phyloP scores from a whole-genome alignment of 2,329 filamentous ascomycete genomes.

The Grosmannia penicillata region DNA sequence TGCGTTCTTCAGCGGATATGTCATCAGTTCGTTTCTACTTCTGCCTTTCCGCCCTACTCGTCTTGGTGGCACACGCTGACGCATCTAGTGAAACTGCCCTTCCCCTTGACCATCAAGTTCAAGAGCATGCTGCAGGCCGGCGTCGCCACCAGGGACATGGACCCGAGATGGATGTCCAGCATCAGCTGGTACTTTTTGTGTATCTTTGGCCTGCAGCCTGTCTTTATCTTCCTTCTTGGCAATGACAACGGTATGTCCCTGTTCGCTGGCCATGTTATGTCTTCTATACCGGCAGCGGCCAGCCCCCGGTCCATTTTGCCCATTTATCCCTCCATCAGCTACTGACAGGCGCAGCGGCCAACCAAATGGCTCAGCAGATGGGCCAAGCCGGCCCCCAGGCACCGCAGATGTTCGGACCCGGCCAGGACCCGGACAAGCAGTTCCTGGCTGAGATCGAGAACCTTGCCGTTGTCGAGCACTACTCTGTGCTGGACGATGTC shows the following conservation, averaged over 20 bases:
- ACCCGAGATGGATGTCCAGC: constrained; percentile 96
- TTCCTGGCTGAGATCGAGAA: constrained; percentile 91
- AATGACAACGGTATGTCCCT: constrained; percentile 73
- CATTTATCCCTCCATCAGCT: not conserved
- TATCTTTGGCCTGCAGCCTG: constrained; percentile 87
- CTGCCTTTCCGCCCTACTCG: not conserved
- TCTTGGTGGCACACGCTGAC: not conserved
- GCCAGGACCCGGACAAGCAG: constrained; percentile 89
- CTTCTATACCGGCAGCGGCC: not conserved
- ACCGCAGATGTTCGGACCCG: constrained; percentile 70
- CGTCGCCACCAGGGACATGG: constrained; percentile 88
- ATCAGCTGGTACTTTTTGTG: constrained; percentile 98
- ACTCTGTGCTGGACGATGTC: constrained; percentile 77
- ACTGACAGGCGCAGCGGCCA: constrained; percentile 49
- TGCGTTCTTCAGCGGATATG: constrained; percentile 95
- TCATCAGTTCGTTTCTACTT: constrained; percentile 57
- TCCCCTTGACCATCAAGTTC: constrained; percentile 95
- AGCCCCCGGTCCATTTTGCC: no score
- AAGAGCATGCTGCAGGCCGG: constrained; percentile 98
- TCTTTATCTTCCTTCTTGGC: constrained; percentile 92
- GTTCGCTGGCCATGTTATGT: not conserved
- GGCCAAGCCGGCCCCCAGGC: constrained; percentile 60
- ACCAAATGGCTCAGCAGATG: constrained; percentile 85
- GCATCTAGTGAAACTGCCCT: constrained; percentile 76
- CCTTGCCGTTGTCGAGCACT: constrained; percentile 84